Evolutionary conservation across 352 stramenopile species (phyloP).

Genomic region (Phytophthora hybrid): DNA sequence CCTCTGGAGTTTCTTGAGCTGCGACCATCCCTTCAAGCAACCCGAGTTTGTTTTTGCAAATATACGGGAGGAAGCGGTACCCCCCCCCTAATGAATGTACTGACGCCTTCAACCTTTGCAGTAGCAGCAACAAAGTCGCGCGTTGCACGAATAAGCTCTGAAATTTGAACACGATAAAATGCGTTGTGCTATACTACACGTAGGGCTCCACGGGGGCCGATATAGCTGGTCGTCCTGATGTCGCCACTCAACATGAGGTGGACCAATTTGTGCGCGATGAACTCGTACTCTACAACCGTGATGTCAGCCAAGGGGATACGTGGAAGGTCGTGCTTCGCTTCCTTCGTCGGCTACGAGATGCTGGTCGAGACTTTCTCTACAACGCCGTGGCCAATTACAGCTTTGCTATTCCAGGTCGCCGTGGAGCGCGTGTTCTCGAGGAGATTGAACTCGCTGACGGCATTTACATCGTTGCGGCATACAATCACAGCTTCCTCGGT

Average conservation of each 20-base stretch:
- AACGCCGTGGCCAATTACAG: not conserved
- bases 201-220: too few relatives aligned
- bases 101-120: too few relatives aligned
- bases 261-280: slow-evolving; percentile 14
- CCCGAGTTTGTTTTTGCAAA: too few relatives aligned
- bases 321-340: slow-evolving; percentile 3
- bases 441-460: not conserved
- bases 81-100: too few relatives aligned
- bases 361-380: not conserved
- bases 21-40: too few relatives aligned
- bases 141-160: too few relatives aligned
- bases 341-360: not conserved
- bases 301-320: slow-evolving; percentile 2
- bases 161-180: too few relatives aligned
- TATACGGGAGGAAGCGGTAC: too few relatives aligned
- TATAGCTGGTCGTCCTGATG: slow-evolving; percentile 11
- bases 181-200: too few relatives aligned
- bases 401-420: not conserved
- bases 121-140: too few relatives aligned
- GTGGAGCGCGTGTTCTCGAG: not conserved
- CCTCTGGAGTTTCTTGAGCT: too few relatives aligned
- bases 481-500: slow-evolving; percentile 9
- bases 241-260: slow-evolving; percentile 1
- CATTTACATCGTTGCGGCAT: slow-evolving; percentile 1
- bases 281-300: not conserved